These are phyloP conservation scores for Gossypioides kirkii DNA, from an alignment of 345 rosid species.

Conservation along the genomic window DNA sequence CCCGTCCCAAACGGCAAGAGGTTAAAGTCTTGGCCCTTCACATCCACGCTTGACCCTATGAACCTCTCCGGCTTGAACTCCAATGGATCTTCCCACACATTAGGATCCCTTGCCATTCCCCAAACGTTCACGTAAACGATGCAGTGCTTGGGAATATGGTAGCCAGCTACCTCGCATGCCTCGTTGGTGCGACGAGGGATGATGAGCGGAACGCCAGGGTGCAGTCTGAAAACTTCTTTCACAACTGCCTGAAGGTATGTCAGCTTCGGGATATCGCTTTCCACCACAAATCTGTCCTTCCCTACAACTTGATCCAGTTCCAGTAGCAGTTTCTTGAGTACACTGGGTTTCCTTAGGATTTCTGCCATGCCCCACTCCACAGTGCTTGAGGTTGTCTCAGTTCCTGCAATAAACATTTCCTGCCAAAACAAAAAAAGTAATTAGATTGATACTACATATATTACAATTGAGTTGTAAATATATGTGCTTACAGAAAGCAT, in stretches of 20 bases:
- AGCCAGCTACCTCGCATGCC: slow-evolving; percentile 19
- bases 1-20: slow-evolving; percentile 47
- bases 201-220: slow-evolving; percentile 15
- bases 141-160: slow-evolving; percentile 22
- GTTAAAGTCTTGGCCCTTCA: slow-evolving; percentile 37
- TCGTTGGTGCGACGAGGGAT: slow-evolving; percentile 16
- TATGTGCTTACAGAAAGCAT: slow-evolving; percentile 19
- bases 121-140: slow-evolving; percentile 15
- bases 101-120: slow-evolving; percentile 23
- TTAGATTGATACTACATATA: neutral
- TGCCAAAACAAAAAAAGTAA: neutral
- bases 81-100: slow-evolving; percentile 18
- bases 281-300: slow-evolving; percentile 29
- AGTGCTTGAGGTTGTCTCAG: slow-evolving; percentile 21
- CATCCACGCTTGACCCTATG: slow-evolving; percentile 12
- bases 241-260: slow-evolving; percentile 29
- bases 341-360: slow-evolving; percentile 23
- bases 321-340: slow-evolving; percentile 15
- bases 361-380: slow-evolving; percentile 31
- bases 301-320: slow-evolving; percentile 43
- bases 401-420: slow-evolving; percentile 25
- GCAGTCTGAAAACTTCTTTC: slow-evolving; percentile 30
- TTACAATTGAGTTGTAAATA: neutral
- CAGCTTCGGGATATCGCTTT: slow-evolving; percentile 29
- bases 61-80: slow-evolving; percentile 21